Conservation (phyloP, 2,329 filamentous ascomycete genomes). For the Microsporum audouinii region DNA sequence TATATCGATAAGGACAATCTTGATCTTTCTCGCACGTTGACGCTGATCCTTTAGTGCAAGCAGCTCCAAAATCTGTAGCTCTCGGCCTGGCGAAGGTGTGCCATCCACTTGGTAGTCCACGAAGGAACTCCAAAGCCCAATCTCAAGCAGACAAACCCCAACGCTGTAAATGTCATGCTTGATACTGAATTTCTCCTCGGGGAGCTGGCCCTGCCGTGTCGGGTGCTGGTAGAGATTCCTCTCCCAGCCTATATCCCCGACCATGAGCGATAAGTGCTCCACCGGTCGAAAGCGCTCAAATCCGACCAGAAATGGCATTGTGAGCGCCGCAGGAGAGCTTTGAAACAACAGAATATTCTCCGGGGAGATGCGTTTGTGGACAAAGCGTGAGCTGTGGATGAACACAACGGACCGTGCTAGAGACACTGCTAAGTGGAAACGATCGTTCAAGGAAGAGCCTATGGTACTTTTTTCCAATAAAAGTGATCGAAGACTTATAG, state of each 20-base stretch:
- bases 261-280: conserved; percentile 21
- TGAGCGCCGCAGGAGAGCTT: too few species aligned
- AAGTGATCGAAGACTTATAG: too few species aligned
- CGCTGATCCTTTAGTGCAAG: conserved; percentile 7
- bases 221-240: conserved; percentile 40
- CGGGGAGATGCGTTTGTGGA: too few species aligned
- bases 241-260: conserved; percentile 29
- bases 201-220: conserved; percentile 30
- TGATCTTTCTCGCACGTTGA: too few species aligned
- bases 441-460: too few species aligned
- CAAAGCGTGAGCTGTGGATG: too few species aligned
- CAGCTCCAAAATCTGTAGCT: not conserved
- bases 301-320: not conserved
- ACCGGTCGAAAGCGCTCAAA: conserved; percentile 33
- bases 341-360: too few species aligned
- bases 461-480: too few species aligned
- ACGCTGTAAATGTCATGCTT: conserved; percentile 45
- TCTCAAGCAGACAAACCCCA: conserved; percentile 41
- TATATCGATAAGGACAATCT: not conserved
- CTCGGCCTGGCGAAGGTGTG: not conserved
- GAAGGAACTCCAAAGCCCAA: conserved; percentile 36
- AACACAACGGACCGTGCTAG: too few species aligned
- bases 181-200: conserved; percentile 33
- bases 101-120: not conserved
- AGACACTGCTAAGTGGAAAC: too few species aligned